Percentiles rank a stretch among this genome's conserved stretches.
phyloP scores from a whole-genome alignment of 2,329 filamentous ascomycete species.

The Acrocalymma vagum region DNA sequence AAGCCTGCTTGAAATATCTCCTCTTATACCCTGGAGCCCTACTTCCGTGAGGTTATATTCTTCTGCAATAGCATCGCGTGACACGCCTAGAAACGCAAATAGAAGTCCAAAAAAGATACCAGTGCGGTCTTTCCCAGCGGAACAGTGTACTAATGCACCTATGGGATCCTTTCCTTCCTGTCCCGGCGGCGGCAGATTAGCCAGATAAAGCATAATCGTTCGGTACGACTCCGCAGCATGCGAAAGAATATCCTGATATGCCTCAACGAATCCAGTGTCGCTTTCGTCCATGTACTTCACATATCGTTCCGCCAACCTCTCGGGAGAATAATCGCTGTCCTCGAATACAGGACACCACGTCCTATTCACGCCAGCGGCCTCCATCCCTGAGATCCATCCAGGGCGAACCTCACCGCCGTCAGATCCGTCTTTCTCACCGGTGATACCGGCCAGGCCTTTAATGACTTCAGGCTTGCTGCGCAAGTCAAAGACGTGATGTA shows the following conservation, averaged over 20 bases:
- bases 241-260: conserved; percentile 69
- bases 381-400: conserved; percentile 30
- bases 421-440: conserved; percentile 38
- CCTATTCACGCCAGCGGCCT: conserved; percentile 55
- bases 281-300: conserved; percentile 66
- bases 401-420: conserved; percentile 44
- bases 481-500: conserved; percentile 74
- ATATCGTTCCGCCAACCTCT: conserved; percentile 68
- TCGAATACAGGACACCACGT: conserved; percentile 72
- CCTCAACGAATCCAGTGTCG: conserved; percentile 67
- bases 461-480: conserved; percentile 69
- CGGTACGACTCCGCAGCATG: conserved; percentile 62
- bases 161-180: conserved; percentile 27
- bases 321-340: conserved; percentile 68
- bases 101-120: conserved; percentile 74
- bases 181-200: conserved; percentile 34
- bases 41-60: conserved; percentile 75
- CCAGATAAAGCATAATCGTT: conserved; percentile 70
- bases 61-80: conserved; percentile 63
- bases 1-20: conserved; percentile 61
- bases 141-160: conserved; percentile 75
- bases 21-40: conserved; percentile 60
- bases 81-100: conserved; percentile 69
- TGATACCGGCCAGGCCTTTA: conserved; percentile 35
- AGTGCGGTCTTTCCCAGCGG: conserved; percentile 80